A percentile compares a stretch with the other conserved stretches of the same genome.
Conservation (phyloP, 192 early-diverging fungal genomes). For the Umbelopsis isabellina region DNA sequence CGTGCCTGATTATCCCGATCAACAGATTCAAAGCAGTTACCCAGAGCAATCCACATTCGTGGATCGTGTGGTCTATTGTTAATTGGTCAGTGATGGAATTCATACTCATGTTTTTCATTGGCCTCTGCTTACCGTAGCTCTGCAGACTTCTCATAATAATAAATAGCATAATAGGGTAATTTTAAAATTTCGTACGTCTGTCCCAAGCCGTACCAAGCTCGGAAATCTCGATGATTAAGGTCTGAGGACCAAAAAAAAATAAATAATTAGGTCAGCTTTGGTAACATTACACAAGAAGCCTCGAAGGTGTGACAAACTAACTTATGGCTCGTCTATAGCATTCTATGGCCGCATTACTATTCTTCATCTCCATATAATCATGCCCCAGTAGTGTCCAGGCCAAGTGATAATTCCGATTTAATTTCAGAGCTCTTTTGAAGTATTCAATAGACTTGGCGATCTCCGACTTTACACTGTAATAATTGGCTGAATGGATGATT, state of each 20-base stretch:
- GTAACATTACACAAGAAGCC: not conserved
- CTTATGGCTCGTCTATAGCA: conserved; percentile 84
- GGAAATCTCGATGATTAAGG: conserved; percentile 76
- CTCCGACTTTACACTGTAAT: conserved; percentile 81
- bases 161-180: conserved; percentile 80
- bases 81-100: not conserved
- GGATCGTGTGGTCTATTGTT: conserved; percentile 70
- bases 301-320: conserved; percentile 31
- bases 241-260: conserved; percentile 42
- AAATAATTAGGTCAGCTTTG: not conserved
- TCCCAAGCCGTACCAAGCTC: conserved; percentile 93
- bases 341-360: conserved; percentile 85
- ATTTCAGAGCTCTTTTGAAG: conserved; percentile 82
- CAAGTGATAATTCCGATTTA: conserved; percentile 73
- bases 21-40: conserved; percentile 67
- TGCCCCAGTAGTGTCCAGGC: conserved; percentile 96
- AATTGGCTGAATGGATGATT: conserved; percentile 66
- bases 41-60: conserved; percentile 87
- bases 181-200: conserved; percentile 87
- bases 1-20: conserved; percentile 62
- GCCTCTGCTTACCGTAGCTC: conserved; percentile 50
- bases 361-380: conserved; percentile 92
- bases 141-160: conserved; percentile 79
- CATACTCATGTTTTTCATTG: not conserved
- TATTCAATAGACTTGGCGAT: conserved; percentile 85